Evolutionary conservation across 225 moss, liverwort and hornwort species (phyloP).

Genomic region (Straminergon stramineum): DNA sequence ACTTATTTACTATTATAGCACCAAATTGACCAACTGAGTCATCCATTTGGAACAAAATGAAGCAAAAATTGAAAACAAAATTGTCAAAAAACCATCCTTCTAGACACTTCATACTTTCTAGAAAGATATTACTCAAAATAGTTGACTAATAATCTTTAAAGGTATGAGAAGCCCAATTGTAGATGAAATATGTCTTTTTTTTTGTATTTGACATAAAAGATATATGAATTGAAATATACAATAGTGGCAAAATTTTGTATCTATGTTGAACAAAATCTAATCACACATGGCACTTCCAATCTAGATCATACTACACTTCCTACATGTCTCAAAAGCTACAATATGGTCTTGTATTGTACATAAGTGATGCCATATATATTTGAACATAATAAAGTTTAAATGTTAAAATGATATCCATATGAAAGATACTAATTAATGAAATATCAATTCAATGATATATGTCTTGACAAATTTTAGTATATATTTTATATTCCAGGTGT

Average conservation of each 20-base stretch:
- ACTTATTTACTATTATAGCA: too few relatives aligned
- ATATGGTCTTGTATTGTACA: neutral
- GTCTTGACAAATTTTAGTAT: neutral
- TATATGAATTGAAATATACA: neutral
- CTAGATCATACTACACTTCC: neutral
- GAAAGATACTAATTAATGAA: neutral
- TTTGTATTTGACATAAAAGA: neutral
- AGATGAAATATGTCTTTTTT: neutral
- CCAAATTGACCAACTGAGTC: too few relatives aligned
- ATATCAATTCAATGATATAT: neutral
- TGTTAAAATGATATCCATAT: neutral
- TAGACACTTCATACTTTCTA: neutral
- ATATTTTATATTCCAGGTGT: neutral
- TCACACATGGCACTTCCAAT: neutral
- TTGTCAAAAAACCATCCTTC: too few relatives aligned
- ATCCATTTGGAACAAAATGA: too few relatives aligned
- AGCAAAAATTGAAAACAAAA: too few relatives aligned
- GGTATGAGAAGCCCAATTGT: neutral
- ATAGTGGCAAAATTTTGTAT: neutral
- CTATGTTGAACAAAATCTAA: neutral
- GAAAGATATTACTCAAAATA: neutral
- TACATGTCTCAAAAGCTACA: neutral
- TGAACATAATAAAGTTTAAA: neutral
- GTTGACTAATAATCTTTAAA: neutral
- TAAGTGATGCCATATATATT: neutral